phyloP scores from a whole-genome alignment of 371 early-diverging fungal species.

The Umbelopsis sp. region DNA sequence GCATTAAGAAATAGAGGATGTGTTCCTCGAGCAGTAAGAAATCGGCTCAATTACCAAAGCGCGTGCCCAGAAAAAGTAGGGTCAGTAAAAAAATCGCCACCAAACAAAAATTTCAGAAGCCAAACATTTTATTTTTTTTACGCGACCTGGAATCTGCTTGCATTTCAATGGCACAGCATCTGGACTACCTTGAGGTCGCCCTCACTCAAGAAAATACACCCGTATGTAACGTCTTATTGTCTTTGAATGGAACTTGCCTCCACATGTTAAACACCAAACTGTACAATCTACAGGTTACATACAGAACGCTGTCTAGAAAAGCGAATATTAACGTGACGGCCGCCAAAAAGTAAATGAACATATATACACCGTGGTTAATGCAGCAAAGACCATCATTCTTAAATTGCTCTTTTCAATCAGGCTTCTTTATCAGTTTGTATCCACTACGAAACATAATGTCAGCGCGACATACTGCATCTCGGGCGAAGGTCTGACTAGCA shows the following conservation, averaged over 20 bases:
- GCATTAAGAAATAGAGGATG: no score
- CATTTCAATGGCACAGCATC: neutral
- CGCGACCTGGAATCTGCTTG: neutral
- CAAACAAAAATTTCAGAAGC: constrained; percentile 2
- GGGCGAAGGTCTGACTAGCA: neutral
- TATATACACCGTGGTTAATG: neutral
- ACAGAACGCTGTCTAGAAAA: constrained; percentile 2
- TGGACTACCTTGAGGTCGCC: neutral
- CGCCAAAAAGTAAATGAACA: constrained; percentile 10
- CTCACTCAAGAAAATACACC: constrained; percentile 11
- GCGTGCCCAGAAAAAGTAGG: no score
- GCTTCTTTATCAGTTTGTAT: neutral
- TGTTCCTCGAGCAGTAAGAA: no score
- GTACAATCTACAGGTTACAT: neutral
- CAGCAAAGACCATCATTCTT: neutral
- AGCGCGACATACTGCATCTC: neutral
- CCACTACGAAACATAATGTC: neutral
- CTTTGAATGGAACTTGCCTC: neutral
- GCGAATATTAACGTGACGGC: neutral
- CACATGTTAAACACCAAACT: neutral
- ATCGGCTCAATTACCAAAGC: no score
- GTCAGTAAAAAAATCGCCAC: neutral
- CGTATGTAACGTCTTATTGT: neutral
- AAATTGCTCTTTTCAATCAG: neutral
- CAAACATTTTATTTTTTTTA: neutral